These are phyloP conservation scores for Setaria viridis DNA, from an alignment of 202 grass and related monocot genomes.

Conservation along the genomic window DNA sequence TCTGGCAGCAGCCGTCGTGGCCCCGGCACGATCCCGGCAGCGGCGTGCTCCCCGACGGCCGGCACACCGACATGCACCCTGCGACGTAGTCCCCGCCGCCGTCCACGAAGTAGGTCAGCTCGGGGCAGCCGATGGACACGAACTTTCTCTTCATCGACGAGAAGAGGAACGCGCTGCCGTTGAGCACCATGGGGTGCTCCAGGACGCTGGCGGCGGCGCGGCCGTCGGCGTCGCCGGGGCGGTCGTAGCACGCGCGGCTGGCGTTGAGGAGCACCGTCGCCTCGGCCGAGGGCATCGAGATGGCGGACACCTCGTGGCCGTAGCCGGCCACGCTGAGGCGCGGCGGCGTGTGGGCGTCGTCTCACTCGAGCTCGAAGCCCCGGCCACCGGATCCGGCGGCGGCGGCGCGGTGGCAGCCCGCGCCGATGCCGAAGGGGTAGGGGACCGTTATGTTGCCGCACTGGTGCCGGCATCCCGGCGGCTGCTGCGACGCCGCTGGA, in stretches of 20 bases:
- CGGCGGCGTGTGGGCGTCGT: slow-evolving; percentile 14
- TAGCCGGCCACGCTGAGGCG: slow-evolving; percentile 30
- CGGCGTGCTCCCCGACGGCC: background rate
- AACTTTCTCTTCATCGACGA: slow-evolving; percentile 39
- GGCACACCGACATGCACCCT: slow-evolving; percentile 48
- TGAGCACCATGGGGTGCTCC: background rate
- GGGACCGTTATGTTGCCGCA: slow-evolving; percentile 52
- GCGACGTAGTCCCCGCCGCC: background rate
- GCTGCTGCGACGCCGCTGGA: slow-evolving; percentile 16
- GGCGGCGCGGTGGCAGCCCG: slow-evolving; percentile 39
- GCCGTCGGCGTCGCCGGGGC: background rate
- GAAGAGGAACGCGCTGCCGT: slow-evolving; percentile 34
- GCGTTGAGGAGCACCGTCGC: slow-evolving; percentile 40
- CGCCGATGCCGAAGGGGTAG: slow-evolving; percentile 49
- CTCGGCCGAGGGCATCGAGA: slow-evolving; percentile 42
- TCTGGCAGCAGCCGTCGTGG: slow-evolving; percentile 54
- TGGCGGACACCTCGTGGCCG: slow-evolving; percentile 46
- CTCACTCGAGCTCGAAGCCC: slow-evolving; percentile 44
- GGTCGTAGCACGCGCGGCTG: slow-evolving; percentile 54
- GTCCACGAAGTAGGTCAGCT: slow-evolving; percentile 44
- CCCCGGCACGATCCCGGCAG: slow-evolving; percentile 47
- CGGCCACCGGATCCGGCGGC: background rate
- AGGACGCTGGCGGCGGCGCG: background rate
- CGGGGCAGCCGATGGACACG: slow-evolving; percentile 45
- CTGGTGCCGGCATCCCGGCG: slow-evolving; percentile 23